Percentiles rank a stretch among this genome's conserved stretches.
Evolutionary conservation across 2,329 filamentous ascomycete species (phyloP).

Genomic region (Aureobasidium sp.): DNA sequence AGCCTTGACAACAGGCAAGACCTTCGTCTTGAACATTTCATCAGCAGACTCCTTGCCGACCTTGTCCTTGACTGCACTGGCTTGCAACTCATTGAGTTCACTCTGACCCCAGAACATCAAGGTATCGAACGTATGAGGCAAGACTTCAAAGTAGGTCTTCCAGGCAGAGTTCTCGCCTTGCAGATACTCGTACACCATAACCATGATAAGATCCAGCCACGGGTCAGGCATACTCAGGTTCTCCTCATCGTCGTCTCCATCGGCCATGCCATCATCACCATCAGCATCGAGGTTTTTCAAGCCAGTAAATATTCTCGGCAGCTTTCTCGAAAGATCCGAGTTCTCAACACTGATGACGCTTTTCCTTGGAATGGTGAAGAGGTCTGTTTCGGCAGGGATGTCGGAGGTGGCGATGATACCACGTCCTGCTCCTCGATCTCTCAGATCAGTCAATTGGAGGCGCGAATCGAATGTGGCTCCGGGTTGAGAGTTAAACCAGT

Average conservation of each 20-base stretch:
- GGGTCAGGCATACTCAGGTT: conserved; percentile 33
- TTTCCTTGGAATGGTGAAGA: conserved; percentile 72
- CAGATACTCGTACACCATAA: conserved; percentile 71
- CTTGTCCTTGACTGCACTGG: conserved; percentile 67
- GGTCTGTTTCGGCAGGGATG: conserved; percentile 65
- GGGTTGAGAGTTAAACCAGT: conserved; percentile 49
- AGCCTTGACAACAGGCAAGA: conserved; percentile 52
- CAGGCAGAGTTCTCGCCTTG: conserved; percentile 56
- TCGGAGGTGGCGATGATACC: conserved; percentile 61
- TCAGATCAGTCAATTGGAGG: conserved; percentile 52
- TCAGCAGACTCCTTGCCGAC: conserved; percentile 70
- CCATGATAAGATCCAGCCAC: conserved; percentile 59
- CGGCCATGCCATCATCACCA: background rate
- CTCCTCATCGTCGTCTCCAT: conserved; percentile 24
- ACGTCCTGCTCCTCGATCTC: conserved; percentile 50
- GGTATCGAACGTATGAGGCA: conserved; percentile 68
- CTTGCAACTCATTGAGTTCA: conserved; percentile 68
- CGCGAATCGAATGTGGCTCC: conserved; percentile 51
- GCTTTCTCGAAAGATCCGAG: conserved; percentile 53
- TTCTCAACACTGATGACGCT: conserved; percentile 67
- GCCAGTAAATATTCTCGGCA: conserved; percentile 29
- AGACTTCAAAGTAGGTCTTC: conserved; percentile 69
- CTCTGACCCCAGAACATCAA: conserved; percentile 79
- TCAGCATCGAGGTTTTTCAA: background rate
- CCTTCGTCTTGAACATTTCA: conserved; percentile 54